Evolutionary conservation across 2,329 filamentous ascomycete species (phyloP), one percentile per base, ranked within the genome.

Genomic region (Diaporthe citrichinensis): DNA sequence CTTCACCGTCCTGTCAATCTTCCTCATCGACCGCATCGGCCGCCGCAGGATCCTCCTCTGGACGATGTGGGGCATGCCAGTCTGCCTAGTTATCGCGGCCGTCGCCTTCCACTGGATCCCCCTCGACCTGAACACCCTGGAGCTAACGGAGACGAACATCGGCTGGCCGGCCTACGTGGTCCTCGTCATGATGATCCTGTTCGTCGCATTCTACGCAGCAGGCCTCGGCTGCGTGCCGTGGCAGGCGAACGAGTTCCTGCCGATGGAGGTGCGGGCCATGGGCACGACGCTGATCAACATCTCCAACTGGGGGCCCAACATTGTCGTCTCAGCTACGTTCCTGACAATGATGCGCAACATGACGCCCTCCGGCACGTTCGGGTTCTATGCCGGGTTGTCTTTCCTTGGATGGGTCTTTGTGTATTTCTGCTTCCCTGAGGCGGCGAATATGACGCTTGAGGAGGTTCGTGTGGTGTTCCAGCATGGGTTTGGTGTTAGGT

Each of bases 1-100:
- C 71, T 88, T 89, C 80, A 88, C 87, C 0, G 82, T 84, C 77
- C 82, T 88, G 65, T 88, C 88, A 72, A 82, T 88, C 36, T 79
- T 87, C 77, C 78, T 87, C 36, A 84, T 88, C 14, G 87, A 89
- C 76, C 82, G 81, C 3, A 80, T 85, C 39, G 87, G 88, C 0
- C 84, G 88, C 14, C 83, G 87, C 25, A 81, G 82, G 8, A 82
- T 89, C 1, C 81, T 89, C 0, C 80, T 88, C 15, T 82, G 81
- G 72, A 87, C 85, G 0, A 83, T 86, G 4, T 83, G 84, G 77
- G 86, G 84, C 34, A 89, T 89, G 87, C 80, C 82, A 2, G 77
- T 85, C 4, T 82, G 83, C 17, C 82, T 89, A 61, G 74, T 87
- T 12, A 74, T 86, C 49, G 84, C 84, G 0, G 85, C 86, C 4